These are phyloP conservation scores for Sporisorium graminicola DNA, from an alignment of 1,284 basidiomycete genomes.

Conservation along the genomic window DNA sequence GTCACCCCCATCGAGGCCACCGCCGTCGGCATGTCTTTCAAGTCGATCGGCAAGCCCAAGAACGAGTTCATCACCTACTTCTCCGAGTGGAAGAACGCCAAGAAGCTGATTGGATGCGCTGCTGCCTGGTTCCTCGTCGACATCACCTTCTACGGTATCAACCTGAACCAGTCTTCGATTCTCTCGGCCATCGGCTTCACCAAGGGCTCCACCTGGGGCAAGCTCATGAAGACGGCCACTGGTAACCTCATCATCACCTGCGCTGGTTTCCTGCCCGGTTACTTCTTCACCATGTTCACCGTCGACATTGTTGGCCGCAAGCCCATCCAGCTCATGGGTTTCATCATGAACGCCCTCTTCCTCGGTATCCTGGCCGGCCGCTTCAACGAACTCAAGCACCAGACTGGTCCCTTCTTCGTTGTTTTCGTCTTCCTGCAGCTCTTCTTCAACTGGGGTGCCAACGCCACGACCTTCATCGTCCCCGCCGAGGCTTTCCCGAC, in stretches of 20 bases:
- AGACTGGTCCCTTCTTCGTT: slow-evolving; percentile 79
- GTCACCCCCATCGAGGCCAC: slow-evolving; percentile 50
- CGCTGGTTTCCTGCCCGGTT: slow-evolving; percentile 68
- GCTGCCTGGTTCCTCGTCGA: slow-evolving; percentile 72
- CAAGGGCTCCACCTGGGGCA: slow-evolving; percentile 66
- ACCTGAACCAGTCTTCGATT: slow-evolving; percentile 81
- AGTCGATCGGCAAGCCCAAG: slow-evolving; percentile 55
- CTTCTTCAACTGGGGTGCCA: slow-evolving; percentile 75
- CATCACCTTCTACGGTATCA: slow-evolving; percentile 83
- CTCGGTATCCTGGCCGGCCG: slow-evolving; percentile 68
- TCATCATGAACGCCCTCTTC: slow-evolving; percentile 66
- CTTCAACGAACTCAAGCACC: slow-evolving; percentile 57
- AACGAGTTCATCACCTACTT: slow-evolving; percentile 58
- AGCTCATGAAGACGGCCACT: slow-evolving; percentile 74
- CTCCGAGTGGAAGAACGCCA: slow-evolving; percentile 61
- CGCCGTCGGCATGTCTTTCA: slow-evolving; percentile 60
- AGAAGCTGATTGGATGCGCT: slow-evolving; percentile 60
- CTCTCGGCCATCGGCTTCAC: slow-evolving; percentile 77
- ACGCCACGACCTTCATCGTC: slow-evolving; percentile 83
- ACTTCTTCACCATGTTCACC: slow-evolving; percentile 65
- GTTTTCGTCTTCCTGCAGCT: slow-evolving; percentile 79
- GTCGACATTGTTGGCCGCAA: slow-evolving; percentile 67
- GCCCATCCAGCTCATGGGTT: slow-evolving; percentile 68
- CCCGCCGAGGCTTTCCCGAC: slow-evolving; percentile 85
- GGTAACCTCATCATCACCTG: slow-evolving; percentile 68